Base-by-base conservation (phyloP, 768 basidiomycete species). In the Termitomyces sp. region DNA sequence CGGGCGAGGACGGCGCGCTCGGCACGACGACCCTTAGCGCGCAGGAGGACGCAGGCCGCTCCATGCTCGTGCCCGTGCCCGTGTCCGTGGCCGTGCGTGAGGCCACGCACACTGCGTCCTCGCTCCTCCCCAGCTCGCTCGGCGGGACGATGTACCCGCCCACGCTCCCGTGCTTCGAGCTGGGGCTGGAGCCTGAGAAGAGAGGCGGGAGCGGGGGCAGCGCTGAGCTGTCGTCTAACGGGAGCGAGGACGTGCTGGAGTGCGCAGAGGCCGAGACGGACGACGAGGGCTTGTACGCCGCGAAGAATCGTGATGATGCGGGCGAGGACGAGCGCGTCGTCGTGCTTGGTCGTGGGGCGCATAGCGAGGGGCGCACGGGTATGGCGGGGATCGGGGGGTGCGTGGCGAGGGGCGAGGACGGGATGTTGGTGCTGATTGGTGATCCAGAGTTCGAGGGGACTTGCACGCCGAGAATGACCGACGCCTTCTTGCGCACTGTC, bases 321-420 rank as follows among this genome's bases (percentile, higher is more conserved):
- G 86, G 84, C 1, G 87, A 89, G 0, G 88, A 83, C 0, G 87
- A 83, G 10, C 79, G 70, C 0, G 86, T 85, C 0, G 80, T 76
- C 6, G 77, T 79, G 59, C 80, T 82, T 0, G 77, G 78, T 16
- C 77, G n/a, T n/a, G 54, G 1, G 52, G 54, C 6, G 53, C 30
- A 30, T 3, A 7, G 4, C 4, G 26, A 45, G 53, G 39, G 16
- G 60, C 53, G 5, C 51, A 56, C 13, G 48, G 54, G 8, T 36
- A 52, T 6, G 46, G n/a, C 14, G 42, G 47, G 55, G 8, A 24
- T 14, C 3, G 48, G 49, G 14, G 48, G 22, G 14, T 43, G 55
- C 12, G 26, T 34, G 22, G 42, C 26, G 13, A 49, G 58, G n/a
- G 49, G 48, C 3, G 59, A 53, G n/a, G 53, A 55, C 10, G 55